These are phyloP conservation scores for Acidiella bohemica DNA, from an alignment of 495 filamentous ascomycete genomes.

Conservation along the genomic window DNA sequence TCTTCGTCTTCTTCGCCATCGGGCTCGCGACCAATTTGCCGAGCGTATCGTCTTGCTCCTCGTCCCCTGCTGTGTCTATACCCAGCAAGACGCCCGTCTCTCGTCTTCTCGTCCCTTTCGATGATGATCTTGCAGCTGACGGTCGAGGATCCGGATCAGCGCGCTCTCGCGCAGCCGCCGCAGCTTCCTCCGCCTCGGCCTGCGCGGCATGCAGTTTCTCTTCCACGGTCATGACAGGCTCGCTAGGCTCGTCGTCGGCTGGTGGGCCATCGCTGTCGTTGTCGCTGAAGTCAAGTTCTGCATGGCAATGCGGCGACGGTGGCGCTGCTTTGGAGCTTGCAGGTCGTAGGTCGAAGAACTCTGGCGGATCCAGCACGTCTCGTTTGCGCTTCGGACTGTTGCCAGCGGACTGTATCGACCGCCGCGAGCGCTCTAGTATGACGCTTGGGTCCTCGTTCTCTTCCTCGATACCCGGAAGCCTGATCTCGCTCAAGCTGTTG, in stretches of 20 bases:
- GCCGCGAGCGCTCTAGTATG: neutral
- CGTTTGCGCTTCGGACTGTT: constrained; percentile 17
- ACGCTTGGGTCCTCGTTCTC: constrained; percentile 4
- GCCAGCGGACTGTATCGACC: neutral
- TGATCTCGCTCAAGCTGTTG: constrained; percentile 24
- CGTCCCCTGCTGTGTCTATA: constrained; percentile 3
- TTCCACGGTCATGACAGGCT: constrained; percentile 22
- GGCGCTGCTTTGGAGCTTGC: neutral
- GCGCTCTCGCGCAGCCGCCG: constrained; percentile 12
- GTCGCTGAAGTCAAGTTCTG: neutral
- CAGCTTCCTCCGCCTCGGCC: constrained; percentile 28
- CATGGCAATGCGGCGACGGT: neutral
- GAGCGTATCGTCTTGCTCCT: constrained; percentile 16
- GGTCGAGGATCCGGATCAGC: neutral
- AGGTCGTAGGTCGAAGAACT: constrained; percentile 17
- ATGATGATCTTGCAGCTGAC: neutral
- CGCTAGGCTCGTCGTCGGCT: neutral
- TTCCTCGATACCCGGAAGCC: constrained; percentile 13
- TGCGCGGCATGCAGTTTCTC: constrained; percentile 30
- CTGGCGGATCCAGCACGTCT: constrained; percentile 12
- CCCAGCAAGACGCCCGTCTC: neutral
- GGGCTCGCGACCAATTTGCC: constrained; percentile 17
- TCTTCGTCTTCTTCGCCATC: constrained; percentile 25
- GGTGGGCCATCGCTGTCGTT: constrained; percentile 13
- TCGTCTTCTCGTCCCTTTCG: constrained; percentile 1